Conservation (phyloP, 108 stramenopile species). For the Skeletonema menzelii region DNA sequence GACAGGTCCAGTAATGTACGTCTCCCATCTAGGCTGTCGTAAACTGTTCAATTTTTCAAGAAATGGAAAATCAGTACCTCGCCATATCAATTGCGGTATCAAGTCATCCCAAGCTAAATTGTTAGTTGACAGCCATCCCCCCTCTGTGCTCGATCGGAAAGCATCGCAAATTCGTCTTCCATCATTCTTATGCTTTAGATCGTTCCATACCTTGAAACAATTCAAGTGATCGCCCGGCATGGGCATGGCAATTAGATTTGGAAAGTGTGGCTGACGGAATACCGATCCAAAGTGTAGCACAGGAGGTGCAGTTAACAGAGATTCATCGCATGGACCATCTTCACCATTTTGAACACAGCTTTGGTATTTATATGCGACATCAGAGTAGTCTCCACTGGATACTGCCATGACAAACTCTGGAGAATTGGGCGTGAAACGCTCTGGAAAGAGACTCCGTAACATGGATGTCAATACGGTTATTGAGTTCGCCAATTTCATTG, state of each 20-base stretch:
- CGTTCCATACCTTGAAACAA: conserved; percentile 1
- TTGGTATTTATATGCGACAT: neutral
- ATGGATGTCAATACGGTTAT: neutral
- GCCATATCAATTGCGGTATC: conserved; percentile 1
- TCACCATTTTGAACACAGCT: neutral
- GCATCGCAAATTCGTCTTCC: neutral
- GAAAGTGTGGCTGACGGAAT: neutral
- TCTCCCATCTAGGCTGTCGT: neutral
- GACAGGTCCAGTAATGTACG: neutral
- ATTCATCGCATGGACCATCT: neutral
- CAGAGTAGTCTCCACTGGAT: neutral
- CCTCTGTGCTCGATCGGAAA: neutral
- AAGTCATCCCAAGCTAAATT: conserved; percentile 3
- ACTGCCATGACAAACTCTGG: conserved; percentile 10
- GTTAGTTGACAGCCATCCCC: neutral
- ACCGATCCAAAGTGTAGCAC: neutral
- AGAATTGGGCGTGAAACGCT: neutral
- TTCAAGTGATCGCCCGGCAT: conserved; percentile 1
- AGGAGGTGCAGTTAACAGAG: neutral
- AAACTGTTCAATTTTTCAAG: neutral
- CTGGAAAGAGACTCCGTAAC: neutral
- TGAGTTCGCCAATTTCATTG: neutral
- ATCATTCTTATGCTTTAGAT: neutral
- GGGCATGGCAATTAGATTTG: conserved; percentile 2
- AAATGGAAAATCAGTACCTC: conserved; percentile 1